These are phyloP conservation scores for Apophysomyces variabilis DNA, from an alignment of 371 early-diverging fungal species.

Conservation along the genomic window DNA sequence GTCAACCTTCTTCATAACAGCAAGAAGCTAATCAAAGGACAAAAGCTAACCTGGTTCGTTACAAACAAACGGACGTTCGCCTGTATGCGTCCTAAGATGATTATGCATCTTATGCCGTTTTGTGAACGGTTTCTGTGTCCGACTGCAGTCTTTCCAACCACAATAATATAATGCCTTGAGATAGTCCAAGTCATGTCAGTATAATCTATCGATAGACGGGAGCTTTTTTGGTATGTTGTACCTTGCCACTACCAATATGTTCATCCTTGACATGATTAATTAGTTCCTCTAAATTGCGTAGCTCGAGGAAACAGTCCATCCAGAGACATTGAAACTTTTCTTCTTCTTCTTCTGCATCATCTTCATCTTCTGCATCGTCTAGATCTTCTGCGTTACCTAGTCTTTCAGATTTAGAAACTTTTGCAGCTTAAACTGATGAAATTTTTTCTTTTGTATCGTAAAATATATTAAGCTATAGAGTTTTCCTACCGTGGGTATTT, in stretches of 20 bases:
- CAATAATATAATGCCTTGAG: conserved; percentile 63
- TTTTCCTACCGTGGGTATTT: conserved; percentile 3
- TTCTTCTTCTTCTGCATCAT: conserved; percentile 16
- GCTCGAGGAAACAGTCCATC: conserved; percentile 20
- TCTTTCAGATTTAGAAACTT: conserved; percentile 2
- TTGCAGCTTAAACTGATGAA: background rate
- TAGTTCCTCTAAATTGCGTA: conserved; percentile 21
- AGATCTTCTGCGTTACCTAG: background rate
- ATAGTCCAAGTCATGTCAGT: no score
- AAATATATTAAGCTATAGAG: background rate
- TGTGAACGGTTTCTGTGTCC: conserved; percentile 78
- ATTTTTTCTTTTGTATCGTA: no score
- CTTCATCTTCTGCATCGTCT: conserved; percentile 5
- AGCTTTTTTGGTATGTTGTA: conserved; percentile 12
- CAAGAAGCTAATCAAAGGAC: no score
- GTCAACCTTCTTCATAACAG: background rate
- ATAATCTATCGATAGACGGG: no score
- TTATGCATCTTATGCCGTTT: conserved; percentile 92
- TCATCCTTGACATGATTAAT: conserved; percentile 28
- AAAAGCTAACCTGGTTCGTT: conserved; percentile 25
- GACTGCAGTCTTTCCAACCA: conserved; percentile 81
- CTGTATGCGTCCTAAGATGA: conserved; percentile 89
- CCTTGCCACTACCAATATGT: conserved; percentile 39
- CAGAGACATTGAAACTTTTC: conserved; percentile 24
- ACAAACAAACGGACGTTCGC: conserved; percentile 73